Evolutionary conservation across 139 green algal species (phyloP), one percentile per base, ranked within the genome.

Genomic region (Haematococcus sp.): DNA sequence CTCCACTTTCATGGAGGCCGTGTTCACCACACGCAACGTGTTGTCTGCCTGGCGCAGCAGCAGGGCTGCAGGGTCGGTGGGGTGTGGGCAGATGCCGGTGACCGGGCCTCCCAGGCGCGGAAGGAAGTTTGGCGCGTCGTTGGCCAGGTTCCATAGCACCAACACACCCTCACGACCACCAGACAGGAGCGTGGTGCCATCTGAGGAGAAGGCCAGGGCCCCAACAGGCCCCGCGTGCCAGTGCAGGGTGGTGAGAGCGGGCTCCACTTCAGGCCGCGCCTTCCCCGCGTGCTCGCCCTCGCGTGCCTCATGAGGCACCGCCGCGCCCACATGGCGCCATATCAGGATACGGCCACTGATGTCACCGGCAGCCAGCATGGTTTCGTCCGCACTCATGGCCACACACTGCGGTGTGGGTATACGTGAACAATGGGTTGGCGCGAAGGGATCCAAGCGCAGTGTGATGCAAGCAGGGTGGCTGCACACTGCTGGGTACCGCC

Each of bases 141-240:
- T 76, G n/a, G 80, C 73, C 61, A 95, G 52, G 64, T 91, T 80
- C 93, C 93, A 98, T 4, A 89, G 31, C 27, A 94, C 91, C 77
- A 97, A 78, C 67, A 96, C 92, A 4, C 80, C 91, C 79, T 97
- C 92, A 20, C 68, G 20, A 1, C 92, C 92, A 15, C 93, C 93
- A 30, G 92, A 97, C 61, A 97, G 76, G 58, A 98, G 83, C 68
- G 91, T 86, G 4, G 70, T 56, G 11, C 86, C 87, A 55, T 98
- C 93, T 11, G 30, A 23, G 58, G 80, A 90, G 80, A 97, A 98
- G 46, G 71, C 63, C 27, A 98, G 64, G 23, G 56, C 81, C 3
- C 80, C 76, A 28, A 98, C 92, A 1, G 86, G 67, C 27, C 84
- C 52, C 9, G 93, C 78, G 71, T 98, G 93, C 93, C 93, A 98